Conservation (phyloP, 768 basidiomycete species). For the Leccinellum albellum region DNA sequence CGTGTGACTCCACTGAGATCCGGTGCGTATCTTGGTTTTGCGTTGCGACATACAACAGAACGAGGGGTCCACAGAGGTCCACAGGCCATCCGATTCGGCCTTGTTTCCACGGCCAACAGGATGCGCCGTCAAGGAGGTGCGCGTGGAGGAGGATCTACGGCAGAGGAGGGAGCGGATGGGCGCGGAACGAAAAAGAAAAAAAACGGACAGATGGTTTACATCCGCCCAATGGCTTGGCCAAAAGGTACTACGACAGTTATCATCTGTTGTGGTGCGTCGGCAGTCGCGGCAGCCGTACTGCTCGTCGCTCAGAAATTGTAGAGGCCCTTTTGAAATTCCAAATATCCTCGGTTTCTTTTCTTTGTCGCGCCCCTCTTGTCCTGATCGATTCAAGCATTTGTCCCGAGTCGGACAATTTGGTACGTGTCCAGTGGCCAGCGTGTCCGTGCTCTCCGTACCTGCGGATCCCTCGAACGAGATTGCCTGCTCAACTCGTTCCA, state of each 20-base stretch:
- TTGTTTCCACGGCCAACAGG: slow-evolving; percentile 5
- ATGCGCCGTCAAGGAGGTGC: slow-evolving; percentile 10
- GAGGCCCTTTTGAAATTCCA: slow-evolving; percentile 25
- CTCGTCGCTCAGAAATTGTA: slow-evolving; percentile 20
- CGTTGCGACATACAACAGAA: slow-evolving; percentile 12
- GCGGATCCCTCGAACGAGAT: slow-evolving; percentile 1
- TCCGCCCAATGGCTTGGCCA: slow-evolving; percentile 28
- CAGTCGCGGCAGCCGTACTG: slow-evolving; percentile 19
- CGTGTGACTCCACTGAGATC: slow-evolving; percentile 8
- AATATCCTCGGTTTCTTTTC: slow-evolving; percentile 1
- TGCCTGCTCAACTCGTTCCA: background rate
- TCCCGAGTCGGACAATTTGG: background rate
- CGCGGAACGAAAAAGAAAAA: slow-evolving; percentile 33
- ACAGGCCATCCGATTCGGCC: slow-evolving; percentile 23
- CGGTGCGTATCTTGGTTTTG: slow-evolving; percentile 19
- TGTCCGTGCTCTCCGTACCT: background rate
- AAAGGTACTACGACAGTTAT: slow-evolving; percentile 15
- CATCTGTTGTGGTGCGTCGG: slow-evolving; percentile 23
- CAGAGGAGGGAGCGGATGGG: slow-evolving; percentile 14
- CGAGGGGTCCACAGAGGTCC: slow-evolving; percentile 13
- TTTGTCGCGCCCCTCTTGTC: slow-evolving; percentile 1
- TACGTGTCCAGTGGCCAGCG: background rate
- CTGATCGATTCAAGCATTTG: background rate
- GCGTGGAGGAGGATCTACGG: slow-evolving; percentile 7
- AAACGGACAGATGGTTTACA: slow-evolving; percentile 25